phyloP scores from a whole-genome alignment of 1,284 basidiomycete species.

The Microbotryum saponariae region DNA sequence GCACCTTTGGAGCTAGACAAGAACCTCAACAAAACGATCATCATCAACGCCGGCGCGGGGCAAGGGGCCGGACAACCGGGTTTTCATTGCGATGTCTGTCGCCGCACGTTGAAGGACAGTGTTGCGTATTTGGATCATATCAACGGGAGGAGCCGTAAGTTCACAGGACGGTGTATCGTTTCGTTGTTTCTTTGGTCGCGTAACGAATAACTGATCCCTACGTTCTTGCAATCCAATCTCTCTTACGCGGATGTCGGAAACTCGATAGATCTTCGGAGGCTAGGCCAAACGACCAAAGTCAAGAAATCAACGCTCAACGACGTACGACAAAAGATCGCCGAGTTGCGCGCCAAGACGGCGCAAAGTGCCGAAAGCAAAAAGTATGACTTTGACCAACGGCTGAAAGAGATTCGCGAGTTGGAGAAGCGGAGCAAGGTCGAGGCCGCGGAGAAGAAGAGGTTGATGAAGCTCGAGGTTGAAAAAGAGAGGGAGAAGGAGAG shows the following conservation, averaged over 20 bases:
- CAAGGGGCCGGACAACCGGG: conserved; percentile 77
- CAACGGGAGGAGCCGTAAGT: conserved; percentile 84
- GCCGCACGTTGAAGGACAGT: conserved; percentile 86
- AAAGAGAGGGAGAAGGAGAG: conserved; percentile 48
- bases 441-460: conserved; percentile 63
- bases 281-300: conserved; percentile 92
- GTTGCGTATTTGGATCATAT: conserved; percentile 91
- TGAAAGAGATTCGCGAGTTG: conserved; percentile 71
- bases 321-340: conserved; percentile 79
- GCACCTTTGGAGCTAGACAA: conserved; percentile 75
- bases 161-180: not conserved
- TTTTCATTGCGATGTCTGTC: conserved; percentile 84
- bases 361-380: conserved; percentile 70
- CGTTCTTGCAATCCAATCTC: conserved; percentile 8
- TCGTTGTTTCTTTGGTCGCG: not conserved
- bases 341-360: conserved; percentile 75
- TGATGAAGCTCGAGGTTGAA: conserved; percentile 61
- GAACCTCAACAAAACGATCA: conserved; percentile 83
- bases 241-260: not conserved
- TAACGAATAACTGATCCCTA: not conserved
- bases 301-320: conserved; percentile 83
- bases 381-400: conserved; percentile 84
- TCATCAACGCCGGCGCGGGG: conserved; percentile 66
- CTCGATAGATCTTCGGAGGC: conserved; percentile 64
- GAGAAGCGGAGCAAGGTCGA: conserved; percentile 53